Evolutionary conservation across 1,284 basidiomycete species (phyloP).

Genomic region (Malassezia sympodialis): DNA sequence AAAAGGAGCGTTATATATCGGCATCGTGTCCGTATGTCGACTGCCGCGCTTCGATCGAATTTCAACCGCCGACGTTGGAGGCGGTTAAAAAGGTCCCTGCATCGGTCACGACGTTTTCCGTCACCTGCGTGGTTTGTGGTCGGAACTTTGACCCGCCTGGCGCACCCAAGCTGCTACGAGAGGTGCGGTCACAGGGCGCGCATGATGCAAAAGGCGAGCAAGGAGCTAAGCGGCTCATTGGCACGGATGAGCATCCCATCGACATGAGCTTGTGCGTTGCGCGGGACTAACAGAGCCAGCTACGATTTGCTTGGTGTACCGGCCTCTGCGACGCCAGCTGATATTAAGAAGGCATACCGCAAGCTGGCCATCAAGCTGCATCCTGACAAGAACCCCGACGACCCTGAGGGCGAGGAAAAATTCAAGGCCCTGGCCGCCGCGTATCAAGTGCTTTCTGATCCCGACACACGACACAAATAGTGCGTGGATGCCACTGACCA

Average conservation of each 20-base stretch:
- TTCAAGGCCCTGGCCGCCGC: conserved; percentile 56
- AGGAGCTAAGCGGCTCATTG: conserved; percentile 34
- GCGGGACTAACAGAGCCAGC: conserved; percentile 7
- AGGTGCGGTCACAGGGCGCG: conserved; percentile 21
- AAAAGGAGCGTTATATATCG: conserved; percentile 32
- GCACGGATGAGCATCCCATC: conserved; percentile 44
- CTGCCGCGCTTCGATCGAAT: conserved; percentile 41
- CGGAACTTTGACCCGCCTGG: conserved; percentile 43
- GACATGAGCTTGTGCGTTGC: conserved; percentile 37
- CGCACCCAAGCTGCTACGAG: conserved; percentile 33
- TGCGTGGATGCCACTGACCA: conserved; percentile 6
- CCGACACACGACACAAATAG: conserved; percentile 72
- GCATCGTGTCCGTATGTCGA: conserved; percentile 39
- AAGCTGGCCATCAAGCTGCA: conserved; percentile 79
- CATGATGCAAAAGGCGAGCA: conserved; percentile 20
- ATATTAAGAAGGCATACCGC: conserved; percentile 92
- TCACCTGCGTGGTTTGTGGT: conserved; percentile 37
- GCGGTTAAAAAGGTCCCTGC: conserved; percentile 24
- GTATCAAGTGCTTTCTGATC: conserved; percentile 63
- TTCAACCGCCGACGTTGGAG: conserved; percentile 24
- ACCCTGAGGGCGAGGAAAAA: conserved; percentile 76
- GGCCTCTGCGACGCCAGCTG: conserved; percentile 65
- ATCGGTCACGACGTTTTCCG: conserved; percentile 37
- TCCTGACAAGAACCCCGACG: conserved; percentile 73
- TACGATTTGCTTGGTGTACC: conserved; percentile 63